phyloP scores from a whole-genome alignment of 2,329 filamentous ascomycete genomes.

The Huntiella abstrusa region DNA sequence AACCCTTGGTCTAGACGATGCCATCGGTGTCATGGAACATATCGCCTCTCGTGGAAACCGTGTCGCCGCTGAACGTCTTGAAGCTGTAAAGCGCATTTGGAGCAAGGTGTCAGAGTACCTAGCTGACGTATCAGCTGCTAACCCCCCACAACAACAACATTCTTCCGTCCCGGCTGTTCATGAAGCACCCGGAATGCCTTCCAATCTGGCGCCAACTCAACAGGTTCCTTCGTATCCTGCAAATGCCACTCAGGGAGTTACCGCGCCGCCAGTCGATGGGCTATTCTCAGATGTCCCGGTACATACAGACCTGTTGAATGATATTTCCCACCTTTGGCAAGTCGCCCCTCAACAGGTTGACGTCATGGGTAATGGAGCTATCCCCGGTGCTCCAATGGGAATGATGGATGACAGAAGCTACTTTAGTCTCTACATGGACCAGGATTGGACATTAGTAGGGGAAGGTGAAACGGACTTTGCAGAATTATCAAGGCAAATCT shows the following conservation, averaged over 20 bases:
- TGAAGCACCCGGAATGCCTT: not conserved
- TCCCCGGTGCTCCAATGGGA: conserved; percentile 7
- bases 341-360: not conserved
- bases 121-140: conserved; percentile 1
- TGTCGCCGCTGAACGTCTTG: conserved; percentile 6
- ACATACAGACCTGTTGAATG: conserved; percentile 9
- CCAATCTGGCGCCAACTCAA: not conserved
- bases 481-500: conserved; percentile 8
- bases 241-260: not conserved
- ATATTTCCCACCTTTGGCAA: conserved; percentile 11
- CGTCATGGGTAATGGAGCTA: conserved; percentile 4
- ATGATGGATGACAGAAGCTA: conserved; percentile 8
- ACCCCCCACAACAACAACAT: not conserved
- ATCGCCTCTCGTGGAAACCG: conserved; percentile 9
- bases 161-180: not conserved
- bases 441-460: conserved; percentile 10
- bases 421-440: conserved; percentile 10
- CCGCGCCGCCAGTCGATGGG: conserved; percentile 1
- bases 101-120: conserved; percentile 10
- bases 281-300: conserved; percentile 9
- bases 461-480: conserved; percentile 11
- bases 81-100: conserved; percentile 11
- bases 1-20: conserved; percentile 8
- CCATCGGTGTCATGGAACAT: conserved; percentile 10
- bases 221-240: not conserved